Percentiles rank a stretch among this genome's conserved stretches.
Evolutionary conservation across 2,329 filamentous ascomycete genomes (phyloP).

Genomic region (Phoma herbarum): DNA sequence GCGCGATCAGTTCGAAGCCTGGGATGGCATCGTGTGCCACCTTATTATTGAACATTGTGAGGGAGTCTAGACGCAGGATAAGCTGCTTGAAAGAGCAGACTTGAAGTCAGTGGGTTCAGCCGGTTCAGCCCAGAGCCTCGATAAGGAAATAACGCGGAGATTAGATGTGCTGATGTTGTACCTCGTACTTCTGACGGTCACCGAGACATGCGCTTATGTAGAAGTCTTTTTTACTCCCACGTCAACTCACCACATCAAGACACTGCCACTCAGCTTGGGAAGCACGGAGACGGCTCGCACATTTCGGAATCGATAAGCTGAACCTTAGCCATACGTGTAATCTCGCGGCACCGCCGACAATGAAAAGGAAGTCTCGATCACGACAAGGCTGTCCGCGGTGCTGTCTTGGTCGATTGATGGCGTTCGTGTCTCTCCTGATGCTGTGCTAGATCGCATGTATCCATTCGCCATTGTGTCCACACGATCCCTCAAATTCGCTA

Average conservation of each 20-base stretch:
- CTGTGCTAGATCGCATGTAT: constrained; percentile 6
- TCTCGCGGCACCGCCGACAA: constrained; percentile 15
- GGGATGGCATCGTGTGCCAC: constrained; percentile 10
- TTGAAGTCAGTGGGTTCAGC: background rate
- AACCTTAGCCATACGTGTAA: constrained; percentile 5
- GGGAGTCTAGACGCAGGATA: background rate
- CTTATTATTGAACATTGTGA: constrained; percentile 7
- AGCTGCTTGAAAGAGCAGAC: background rate
- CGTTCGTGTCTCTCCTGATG: constrained; percentile 1
- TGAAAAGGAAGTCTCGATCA: constrained; percentile 1
- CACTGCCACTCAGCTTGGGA: constrained; percentile 10
- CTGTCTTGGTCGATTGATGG: background rate
- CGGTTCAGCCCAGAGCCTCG: background rate
- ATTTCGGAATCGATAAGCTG: constrained; percentile 7
- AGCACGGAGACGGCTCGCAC: background rate
- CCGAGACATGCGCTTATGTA: constrained; percentile 16
- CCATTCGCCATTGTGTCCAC: constrained; percentile 1
- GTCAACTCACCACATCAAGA: constrained; percentile 2
- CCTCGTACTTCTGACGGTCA: background rate
- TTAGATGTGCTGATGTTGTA: constrained; percentile 8
- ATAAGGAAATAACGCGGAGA: background rate
- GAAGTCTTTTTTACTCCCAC: background rate
- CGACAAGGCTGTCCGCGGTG: background rate
- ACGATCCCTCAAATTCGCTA: background rate
- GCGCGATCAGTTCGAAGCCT: constrained; percentile 17